Base-by-base conservation (phyloP, 805 yeast genomes). In the Candida maesae region DNA sequence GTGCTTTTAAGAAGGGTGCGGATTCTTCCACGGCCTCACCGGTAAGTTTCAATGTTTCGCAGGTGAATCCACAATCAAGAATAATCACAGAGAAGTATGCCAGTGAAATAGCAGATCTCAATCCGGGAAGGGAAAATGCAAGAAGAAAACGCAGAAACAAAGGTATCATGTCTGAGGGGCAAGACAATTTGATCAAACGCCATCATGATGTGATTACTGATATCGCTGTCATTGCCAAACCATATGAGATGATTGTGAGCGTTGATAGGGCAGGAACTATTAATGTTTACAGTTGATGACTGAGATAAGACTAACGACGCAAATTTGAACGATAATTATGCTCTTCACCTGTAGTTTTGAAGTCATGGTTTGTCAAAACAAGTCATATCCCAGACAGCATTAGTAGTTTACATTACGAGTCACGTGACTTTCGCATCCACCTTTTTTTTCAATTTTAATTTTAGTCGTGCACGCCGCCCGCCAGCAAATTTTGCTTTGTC, bases 261-360 rank as follows among this genome's bases (percentile, higher is more conserved):
- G 87, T 66, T 3, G 95, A 85, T 50, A 64, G 87, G 41, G 70
- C 76, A 31, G 95, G 95, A 0, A 66, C 64, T 2, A 66, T 86
- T 24, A 78, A 78, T 54, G 73, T 84, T 3, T 83, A 76, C 57
- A 71, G 68, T 51, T 74, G 52, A 41, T 4, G 32, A 17, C 18
- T 14, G 9, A 14, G 19, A 14, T n/a, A 8, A 16, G n/a, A n/a
- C n/a, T n/a, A n/a, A n/a, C n/a, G n/a, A n/a, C n/a, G n/a, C n/a
- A n/a, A n/a, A n/a, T n/a, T n/a, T n/a, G n/a, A n/a, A n/a, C n/a
- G n/a, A n/a, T n/a, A n/a, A n/a, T n/a, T n/a, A n/a, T n/a, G n/a
- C n/a, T n/a, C n/a, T n/a, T n/a, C n/a, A n/a, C n/a, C n/a, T n/a
- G n/a, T n/a, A n/a, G n/a, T n/a, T n/a, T n/a, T n/a, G n/a, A n/a